These are phyloP conservation scores for Parietaria judaica DNA, from an alignment of 306 rosid genomes.

Conservation along the genomic window DNA sequence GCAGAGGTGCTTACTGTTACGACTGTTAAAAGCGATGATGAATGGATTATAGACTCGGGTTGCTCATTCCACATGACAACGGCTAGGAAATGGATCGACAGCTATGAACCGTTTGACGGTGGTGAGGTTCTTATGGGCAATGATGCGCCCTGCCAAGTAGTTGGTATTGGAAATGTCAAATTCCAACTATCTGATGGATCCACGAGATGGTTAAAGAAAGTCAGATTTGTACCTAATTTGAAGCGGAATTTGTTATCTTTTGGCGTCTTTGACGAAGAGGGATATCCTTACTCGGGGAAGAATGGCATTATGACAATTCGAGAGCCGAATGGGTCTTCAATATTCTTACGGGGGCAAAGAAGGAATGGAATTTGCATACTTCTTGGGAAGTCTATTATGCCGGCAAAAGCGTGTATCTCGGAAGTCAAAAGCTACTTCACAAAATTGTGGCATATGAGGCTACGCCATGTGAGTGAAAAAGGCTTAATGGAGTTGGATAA, in stretches of 20 bases:
- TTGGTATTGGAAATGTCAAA: not conserved
- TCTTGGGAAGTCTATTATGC: not conserved
- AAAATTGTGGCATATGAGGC: not conserved
- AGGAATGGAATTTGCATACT: not conserved
- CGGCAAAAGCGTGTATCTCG: not conserved
- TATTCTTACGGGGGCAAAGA: not conserved
- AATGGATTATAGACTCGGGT: too few species aligned
- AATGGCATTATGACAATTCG: not conserved
- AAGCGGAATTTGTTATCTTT: not conserved
- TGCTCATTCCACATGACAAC: too few species aligned
- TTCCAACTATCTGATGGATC: not conserved
- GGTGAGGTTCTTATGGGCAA: not conserved
- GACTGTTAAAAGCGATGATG: too few species aligned
- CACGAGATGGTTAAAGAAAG: not conserved
- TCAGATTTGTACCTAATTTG: not conserved
- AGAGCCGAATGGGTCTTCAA: not conserved
- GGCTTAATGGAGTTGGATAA: not conserved
- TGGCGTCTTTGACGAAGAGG: not conserved
- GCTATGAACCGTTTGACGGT: not conserved
- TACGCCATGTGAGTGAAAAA: not conserved
- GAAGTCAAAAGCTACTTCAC: not conserved
- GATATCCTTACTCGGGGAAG: not conserved
- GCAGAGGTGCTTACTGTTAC: not conserved
- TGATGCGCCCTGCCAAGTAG: not conserved
- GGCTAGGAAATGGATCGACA: too few species aligned